A percentile compares a stretch with the other conserved stretches of the same genome.
These are phyloP conservation scores for Musa balbisiana DNA, from an alignment of 202 grass and related monocot genomes.

Conservation along the genomic window DNA sequence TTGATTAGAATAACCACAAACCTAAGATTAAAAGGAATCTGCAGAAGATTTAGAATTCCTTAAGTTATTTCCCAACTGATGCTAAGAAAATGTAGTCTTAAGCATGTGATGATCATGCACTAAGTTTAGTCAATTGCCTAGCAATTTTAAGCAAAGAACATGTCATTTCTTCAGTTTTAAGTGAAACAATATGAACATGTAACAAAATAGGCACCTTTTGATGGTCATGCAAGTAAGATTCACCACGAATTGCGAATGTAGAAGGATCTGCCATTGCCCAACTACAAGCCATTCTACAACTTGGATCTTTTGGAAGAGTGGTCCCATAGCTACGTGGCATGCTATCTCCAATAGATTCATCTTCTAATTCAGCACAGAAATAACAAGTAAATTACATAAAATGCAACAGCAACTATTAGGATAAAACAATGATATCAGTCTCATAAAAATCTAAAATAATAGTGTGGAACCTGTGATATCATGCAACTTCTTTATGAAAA, in stretches of 20 bases:
- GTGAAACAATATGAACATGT: neutral
- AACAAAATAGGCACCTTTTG: conserved; percentile 45
- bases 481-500: conserved; percentile 12
- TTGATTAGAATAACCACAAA: too few species aligned
- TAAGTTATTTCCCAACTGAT: too few species aligned
- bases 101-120: neutral
- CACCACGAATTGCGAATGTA: conserved; percentile 77
- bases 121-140: neutral
- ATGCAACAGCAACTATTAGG: neutral
- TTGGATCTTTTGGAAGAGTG: conserved; percentile 84
- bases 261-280: conserved; percentile 88
- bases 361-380: conserved; percentile 65
- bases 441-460: neutral
- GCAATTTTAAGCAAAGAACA: neutral
- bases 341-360: conserved; percentile 42
- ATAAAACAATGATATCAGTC: neutral
- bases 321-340: conserved; percentile 57
- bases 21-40: too few species aligned
- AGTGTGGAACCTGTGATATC: conserved; percentile 2
- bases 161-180: too few species aligned
- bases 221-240: conserved; percentile 76
- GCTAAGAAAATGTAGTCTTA: neutral
- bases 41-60: too few species aligned
- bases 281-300: conserved; percentile 42
- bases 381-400: conserved; percentile 6